Evolutionary conservation across 2,329 filamentous ascomycete genomes (phyloP).

Genomic region (Chrysoporthe puriensis): DNA sequence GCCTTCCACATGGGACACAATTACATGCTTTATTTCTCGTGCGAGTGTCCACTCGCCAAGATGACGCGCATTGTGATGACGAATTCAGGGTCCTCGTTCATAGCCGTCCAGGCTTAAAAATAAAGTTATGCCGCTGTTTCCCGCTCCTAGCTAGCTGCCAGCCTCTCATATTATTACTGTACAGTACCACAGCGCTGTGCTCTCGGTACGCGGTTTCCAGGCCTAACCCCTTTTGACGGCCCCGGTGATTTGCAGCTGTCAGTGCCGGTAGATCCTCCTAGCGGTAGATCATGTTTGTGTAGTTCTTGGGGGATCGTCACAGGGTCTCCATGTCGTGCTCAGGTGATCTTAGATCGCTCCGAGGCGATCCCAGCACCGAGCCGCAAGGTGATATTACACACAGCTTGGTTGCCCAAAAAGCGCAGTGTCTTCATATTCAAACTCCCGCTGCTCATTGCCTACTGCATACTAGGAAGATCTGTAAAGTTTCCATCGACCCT

Average conservation of each 20-base stretch:
- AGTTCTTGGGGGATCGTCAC: constrained; percentile 3
- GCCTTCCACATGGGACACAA: background rate
- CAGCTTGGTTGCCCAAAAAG: background rate
- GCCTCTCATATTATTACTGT: background rate
- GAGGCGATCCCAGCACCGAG: background rate
- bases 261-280: constrained; percentile 7
- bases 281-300: constrained; percentile 4
- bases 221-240: background rate
- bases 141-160: background rate
- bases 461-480: too few relatives aligned
- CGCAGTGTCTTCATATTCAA: background rate
- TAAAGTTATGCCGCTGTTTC: constrained; percentile 1
- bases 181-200: background rate
- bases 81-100: background rate
- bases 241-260: constrained; percentile 3
- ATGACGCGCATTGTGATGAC: constrained; percentile 4
- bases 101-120: background rate
- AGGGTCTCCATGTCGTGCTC: constrained; percentile 4
- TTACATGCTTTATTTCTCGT: background rate
- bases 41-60: background rate
- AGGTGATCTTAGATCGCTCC: constrained; percentile 7
- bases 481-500: background rate
- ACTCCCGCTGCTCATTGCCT: background rate
- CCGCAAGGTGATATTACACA: background rate
- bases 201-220: background rate